These are phyloP conservation scores for Penicillium brevicompactum DNA, from an alignment of 2,329 filamentous ascomycete genomes.

Conservation along the genomic window DNA sequence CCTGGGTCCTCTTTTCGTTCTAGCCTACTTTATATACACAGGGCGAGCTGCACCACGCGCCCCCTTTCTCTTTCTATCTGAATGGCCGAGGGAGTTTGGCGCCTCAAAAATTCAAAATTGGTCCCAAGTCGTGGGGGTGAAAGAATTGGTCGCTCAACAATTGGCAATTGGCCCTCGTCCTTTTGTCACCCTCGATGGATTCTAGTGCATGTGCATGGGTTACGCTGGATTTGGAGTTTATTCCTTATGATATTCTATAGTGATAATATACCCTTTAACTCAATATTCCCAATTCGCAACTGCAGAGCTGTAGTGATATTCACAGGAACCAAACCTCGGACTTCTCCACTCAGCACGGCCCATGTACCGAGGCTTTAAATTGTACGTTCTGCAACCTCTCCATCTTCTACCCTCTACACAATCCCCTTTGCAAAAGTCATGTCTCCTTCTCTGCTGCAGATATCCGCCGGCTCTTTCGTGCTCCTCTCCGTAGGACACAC, in stretches of 20 bases:
- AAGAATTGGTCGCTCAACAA: not conserved
- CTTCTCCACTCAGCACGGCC: not conserved
- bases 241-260: conserved; percentile 20
- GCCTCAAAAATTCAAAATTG: conserved; percentile 23
- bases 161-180: not conserved
- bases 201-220: not conserved
- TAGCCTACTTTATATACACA: conserved; percentile 8
- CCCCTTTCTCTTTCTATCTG: conserved; percentile 10
- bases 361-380: not conserved
- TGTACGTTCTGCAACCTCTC: not conserved
- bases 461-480: conserved; percentile 20
- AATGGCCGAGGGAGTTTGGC: conserved; percentile 18
- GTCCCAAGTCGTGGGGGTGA: conserved; percentile 1
- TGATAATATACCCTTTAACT: conserved; percentile 26
- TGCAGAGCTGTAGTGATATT: not conserved
- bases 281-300: not conserved
- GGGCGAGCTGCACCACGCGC: conserved; percentile 3
- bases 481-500: conserved; percentile 29
- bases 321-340: not conserved
- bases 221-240: conserved; percentile 21
- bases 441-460: conserved; percentile 19
- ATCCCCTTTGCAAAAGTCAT: conserved; percentile 4
- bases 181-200: not conserved
- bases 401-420: not conserved
- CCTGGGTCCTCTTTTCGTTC: conserved; percentile 2